phyloP scores from a whole-genome alignment of 805 yeast species.

The Starmerella powellii region DNA sequence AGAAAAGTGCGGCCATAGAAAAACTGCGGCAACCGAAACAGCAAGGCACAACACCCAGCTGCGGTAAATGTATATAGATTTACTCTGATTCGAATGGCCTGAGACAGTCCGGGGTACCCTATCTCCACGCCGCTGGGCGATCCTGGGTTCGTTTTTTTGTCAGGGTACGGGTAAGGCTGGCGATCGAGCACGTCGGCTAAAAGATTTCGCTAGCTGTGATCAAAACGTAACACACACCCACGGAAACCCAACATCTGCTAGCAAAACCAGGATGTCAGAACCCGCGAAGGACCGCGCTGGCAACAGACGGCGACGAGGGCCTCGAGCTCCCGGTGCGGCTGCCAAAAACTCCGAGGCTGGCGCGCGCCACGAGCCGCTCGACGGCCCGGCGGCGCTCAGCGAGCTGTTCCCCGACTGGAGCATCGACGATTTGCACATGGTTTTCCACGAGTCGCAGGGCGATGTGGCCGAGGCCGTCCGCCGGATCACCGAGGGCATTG shows the following conservation, averaged over 20 bases:
- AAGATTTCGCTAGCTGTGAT: too few relatives aligned
- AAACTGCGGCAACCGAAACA: too few relatives aligned
- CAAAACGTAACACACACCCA: background rate
- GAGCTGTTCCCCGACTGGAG: conserved; percentile 96
- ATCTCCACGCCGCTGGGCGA: too few relatives aligned
- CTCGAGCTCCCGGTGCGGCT: conserved; percentile 3
- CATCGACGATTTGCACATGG: conserved; percentile 62
- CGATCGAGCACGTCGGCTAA: too few relatives aligned
- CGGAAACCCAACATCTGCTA: background rate
- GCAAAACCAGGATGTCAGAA: conserved; percentile 9
- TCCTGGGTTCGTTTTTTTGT: too few relatives aligned
- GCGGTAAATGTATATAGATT: too few relatives aligned
- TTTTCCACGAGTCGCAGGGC: conserved; percentile 58
- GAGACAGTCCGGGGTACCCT: too few relatives aligned
- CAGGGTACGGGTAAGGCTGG: too few relatives aligned
- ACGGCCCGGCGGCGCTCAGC: conserved; percentile 36
- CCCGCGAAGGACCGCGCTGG: conserved; percentile 17
- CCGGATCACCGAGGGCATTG: conserved; percentile 81
- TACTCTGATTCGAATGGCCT: too few relatives aligned
- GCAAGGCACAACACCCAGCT: too few relatives aligned
- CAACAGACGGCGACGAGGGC: conserved; percentile 8
- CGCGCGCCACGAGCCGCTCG: conserved; percentile 2
- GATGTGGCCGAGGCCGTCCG: conserved; percentile 72
- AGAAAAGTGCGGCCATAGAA: too few relatives aligned
- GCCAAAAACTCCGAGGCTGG: background rate